Conservation (phyloP, 2,329 filamentous ascomycete species). For the Colletotrichum sidae region DNA sequence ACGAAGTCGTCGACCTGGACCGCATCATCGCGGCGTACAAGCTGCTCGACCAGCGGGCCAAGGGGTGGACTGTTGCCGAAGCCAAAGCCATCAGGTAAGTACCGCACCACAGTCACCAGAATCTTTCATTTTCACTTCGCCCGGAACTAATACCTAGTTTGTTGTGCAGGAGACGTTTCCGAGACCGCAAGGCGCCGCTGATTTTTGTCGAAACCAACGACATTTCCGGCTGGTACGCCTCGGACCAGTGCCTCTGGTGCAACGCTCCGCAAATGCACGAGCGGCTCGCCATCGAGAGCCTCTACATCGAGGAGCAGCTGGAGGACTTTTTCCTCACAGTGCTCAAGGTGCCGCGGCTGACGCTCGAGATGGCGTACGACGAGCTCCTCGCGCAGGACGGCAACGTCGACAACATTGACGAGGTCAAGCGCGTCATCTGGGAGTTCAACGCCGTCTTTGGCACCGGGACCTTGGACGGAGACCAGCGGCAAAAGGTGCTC, state of each 20-base stretch:
- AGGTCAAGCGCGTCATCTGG: conserved; percentile 47
- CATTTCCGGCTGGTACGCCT: conserved; percentile 42
- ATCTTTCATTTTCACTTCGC: no score
- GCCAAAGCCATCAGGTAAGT: not conserved
- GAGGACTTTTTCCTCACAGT: conserved; percentile 46
- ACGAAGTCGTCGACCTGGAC: not conserved
- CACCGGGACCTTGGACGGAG: conserved; percentile 17
- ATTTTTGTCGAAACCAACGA: conserved; percentile 26
- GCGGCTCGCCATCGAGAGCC: conserved; percentile 42
- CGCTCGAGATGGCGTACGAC: conserved; percentile 46
- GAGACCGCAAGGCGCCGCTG: not conserved
- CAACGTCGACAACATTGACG: not conserved
- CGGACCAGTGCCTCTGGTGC: conserved; percentile 49
- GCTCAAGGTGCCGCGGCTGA: conserved; percentile 45
- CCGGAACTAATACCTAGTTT: not conserved
- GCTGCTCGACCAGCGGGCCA: not conserved
- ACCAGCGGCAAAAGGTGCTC: conserved; percentile 17
- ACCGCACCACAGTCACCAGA: no score
- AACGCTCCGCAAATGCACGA: conserved; percentile 44
- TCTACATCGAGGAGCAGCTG: conserved; percentile 42
- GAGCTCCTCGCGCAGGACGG: conserved; percentile 42
- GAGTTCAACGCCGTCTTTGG: conserved; percentile 48
- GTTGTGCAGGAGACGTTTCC: not conserved
- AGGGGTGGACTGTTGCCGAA: not conserved
- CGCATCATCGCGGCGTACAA: not conserved